A percentile compares a stretch with the other conserved stretches of the same genome.
These are phyloP conservation scores for Parasitella parasitica DNA, from an alignment of 371 early-diverging fungal species.

Conservation along the genomic window DNA sequence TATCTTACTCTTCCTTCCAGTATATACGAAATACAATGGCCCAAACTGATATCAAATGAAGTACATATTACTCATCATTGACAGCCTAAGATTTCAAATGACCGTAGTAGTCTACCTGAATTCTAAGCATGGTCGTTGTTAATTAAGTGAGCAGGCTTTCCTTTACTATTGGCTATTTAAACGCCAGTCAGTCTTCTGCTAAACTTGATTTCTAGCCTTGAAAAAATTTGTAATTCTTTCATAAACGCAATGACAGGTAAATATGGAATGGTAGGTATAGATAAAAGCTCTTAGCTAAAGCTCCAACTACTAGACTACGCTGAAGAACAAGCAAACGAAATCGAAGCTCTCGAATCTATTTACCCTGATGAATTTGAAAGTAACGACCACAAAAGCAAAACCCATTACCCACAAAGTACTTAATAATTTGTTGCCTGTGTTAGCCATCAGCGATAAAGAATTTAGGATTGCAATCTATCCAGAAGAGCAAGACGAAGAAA, in stretches of 20 bases:
- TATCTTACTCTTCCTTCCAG: too few species aligned
- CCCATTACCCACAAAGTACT: background rate
- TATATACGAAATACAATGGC: too few species aligned
- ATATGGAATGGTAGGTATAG: background rate
- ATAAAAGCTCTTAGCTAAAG: background rate
- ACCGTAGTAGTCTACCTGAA: too few species aligned
- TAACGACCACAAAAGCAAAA: conserved; percentile 20
- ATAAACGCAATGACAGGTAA: conserved; percentile 1
- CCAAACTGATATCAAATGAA: too few species aligned
- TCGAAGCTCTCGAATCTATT: conserved; percentile 91
- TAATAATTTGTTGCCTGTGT: background rate
- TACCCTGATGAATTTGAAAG: conserved; percentile 87
- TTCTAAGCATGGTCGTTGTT: too few species aligned
- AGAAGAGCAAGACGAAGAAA: conserved; percentile 58
- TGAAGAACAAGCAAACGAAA: conserved; percentile 83
- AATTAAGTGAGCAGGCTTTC: too few species aligned
- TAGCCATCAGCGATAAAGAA: conserved; percentile 39
- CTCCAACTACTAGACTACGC: conserved; percentile 52
- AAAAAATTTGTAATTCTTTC: background rate
- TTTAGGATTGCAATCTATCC: conserved; percentile 55
- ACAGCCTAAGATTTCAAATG: too few species aligned
- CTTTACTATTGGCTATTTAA: background rate
- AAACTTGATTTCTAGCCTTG: background rate
- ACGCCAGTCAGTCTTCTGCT: background rate
- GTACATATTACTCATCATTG: too few species aligned